Conservation (phyloP, 2,329 filamentous ascomycete species). For the Fonsecaea pugnacius region DNA sequence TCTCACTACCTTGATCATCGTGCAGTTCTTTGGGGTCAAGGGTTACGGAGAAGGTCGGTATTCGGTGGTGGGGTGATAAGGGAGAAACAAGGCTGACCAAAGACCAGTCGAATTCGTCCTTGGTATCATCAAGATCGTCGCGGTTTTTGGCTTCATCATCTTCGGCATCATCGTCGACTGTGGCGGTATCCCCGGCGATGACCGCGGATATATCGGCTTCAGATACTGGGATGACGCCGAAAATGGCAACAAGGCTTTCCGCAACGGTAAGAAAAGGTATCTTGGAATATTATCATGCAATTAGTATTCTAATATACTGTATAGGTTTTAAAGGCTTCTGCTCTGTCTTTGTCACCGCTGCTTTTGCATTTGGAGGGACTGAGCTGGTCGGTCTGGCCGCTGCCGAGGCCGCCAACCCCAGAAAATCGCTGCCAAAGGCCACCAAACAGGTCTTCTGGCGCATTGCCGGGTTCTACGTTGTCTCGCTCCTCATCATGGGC, state of each 20-base stretch:
- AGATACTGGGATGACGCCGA: constrained; percentile 65
- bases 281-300: not conserved
- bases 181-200: constrained; percentile 69
- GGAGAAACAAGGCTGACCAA: not conserved
- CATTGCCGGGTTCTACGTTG: constrained; percentile 86
- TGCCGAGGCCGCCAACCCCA: constrained; percentile 62
- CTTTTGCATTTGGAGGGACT: constrained; percentile 66
- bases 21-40: constrained; percentile 87
- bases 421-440: constrained; percentile 77
- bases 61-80: not conserved
- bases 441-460: constrained; percentile 94
- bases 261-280: constrained; percentile 60
- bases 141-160: constrained; percentile 86
- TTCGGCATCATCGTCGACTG: constrained; percentile 84
- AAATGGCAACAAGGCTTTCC: constrained; percentile 57
- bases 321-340: constrained; percentile 66
- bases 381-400: constrained; percentile 66
- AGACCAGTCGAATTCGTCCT: constrained; percentile 76
- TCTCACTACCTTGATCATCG: constrained; percentile 71
- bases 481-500: constrained; percentile 79
- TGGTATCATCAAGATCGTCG: constrained; percentile 80
- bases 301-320: not conserved
- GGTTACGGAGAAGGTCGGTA: constrained; percentile 71
- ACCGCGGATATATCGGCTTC: constrained; percentile 75
- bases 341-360: constrained; percentile 66